These are phyloP conservation scores for Stylonectria norvegica DNA, from an alignment of 2,329 filamentous ascomycete genomes.

Conservation along the genomic window DNA sequence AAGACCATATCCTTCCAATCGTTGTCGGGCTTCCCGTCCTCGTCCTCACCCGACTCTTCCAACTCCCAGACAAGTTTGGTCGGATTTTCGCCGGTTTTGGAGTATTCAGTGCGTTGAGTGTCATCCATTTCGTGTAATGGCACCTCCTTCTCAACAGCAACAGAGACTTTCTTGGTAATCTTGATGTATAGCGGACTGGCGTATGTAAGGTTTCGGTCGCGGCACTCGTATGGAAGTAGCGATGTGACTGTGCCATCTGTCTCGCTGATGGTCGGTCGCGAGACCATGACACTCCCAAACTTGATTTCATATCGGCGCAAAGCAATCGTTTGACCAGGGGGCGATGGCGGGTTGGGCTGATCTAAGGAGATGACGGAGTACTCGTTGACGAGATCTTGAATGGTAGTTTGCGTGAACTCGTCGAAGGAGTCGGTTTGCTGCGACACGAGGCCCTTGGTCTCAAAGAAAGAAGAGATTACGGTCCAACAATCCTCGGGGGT, in stretches of 20 bases:
- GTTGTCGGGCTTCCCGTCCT: slow-evolving; percentile 50
- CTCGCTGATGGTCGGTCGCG: slow-evolving; percentile 86
- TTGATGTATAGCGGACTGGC: slow-evolving; percentile 86
- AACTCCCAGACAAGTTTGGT: slow-evolving; percentile 60
- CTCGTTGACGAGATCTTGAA: slow-evolving; percentile 91
- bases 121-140: slow-evolving; percentile 66
- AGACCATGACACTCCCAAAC: slow-evolving; percentile 86
- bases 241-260: slow-evolving; percentile 84
- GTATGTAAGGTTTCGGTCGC: slow-evolving; percentile 93
- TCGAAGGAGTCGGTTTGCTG: slow-evolving; percentile 99
- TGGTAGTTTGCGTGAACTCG: slow-evolving; percentile 90
- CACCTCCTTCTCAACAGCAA: slow-evolving; percentile 73
- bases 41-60: slow-evolving; percentile 52
- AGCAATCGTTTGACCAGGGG: slow-evolving; percentile 74
- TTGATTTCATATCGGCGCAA: slow-evolving; percentile 93
- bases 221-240: slow-evolving; percentile 90
- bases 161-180: slow-evolving; percentile 79
- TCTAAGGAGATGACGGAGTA: slow-evolving; percentile 91
- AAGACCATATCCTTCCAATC: slow-evolving; percentile 70
- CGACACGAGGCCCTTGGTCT: slow-evolving; percentile 90
- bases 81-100: slow-evolving; percentile 54
- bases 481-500: slow-evolving; percentile 98
- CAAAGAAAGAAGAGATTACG: slow-evolving; percentile 96
- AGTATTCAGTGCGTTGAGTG: slow-evolving; percentile 55
- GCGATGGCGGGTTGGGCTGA: slow-evolving; percentile 76